phyloP scores from a whole-genome alignment of 352 stramenopile species.

The Phytopythium cucurbitacearum region DNA sequence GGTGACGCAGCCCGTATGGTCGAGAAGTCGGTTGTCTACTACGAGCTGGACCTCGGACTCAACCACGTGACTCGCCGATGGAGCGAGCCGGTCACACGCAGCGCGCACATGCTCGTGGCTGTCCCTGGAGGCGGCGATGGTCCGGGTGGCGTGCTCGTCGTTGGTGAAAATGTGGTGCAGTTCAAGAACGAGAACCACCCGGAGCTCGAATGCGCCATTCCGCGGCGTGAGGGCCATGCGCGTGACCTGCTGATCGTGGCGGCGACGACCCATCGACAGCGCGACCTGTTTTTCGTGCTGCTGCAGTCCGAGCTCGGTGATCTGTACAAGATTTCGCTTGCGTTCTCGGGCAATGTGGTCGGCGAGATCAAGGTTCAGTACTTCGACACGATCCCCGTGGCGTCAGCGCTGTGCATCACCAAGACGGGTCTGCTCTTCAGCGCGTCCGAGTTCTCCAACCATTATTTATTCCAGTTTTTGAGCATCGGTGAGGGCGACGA shows the following conservation, averaged over 20 bases:
- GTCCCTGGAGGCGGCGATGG: slow-evolving; percentile 81
- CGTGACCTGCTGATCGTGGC: slow-evolving; percentile 92
- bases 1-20: slow-evolving; percentile 52
- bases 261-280: slow-evolving; percentile 92
- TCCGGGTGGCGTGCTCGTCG: slow-evolving; percentile 93
- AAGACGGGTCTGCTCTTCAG: slow-evolving; percentile 97
- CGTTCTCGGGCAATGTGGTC: slow-evolving; percentile 77
- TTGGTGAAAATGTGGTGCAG: slow-evolving; percentile 94
- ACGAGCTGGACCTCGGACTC: slow-evolving; percentile 98
- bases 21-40: slow-evolving; percentile 97
- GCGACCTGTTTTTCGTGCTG: slow-evolving; percentile 97
- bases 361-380: slow-evolving; percentile 90
- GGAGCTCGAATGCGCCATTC: slow-evolving; percentile 69
- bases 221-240: slow-evolving; percentile 65
- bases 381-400: slow-evolving; percentile 96
- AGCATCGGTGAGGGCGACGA: slow-evolving; percentile 92
- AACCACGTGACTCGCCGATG: slow-evolving; percentile 98
- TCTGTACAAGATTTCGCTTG: slow-evolving; percentile 97
- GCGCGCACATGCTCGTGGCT: slow-evolving; percentile 93
- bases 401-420: slow-evolving; percentile 95
- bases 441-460: slow-evolving; percentile 96
- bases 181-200: slow-evolving; percentile 96
- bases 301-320: slow-evolving; percentile 98
- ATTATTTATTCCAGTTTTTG: slow-evolving; percentile 98
- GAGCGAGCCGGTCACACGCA: slow-evolving; percentile 85